A percentile compares a stretch with the other conserved stretches of the same genome.
phyloP scores from a whole-genome alignment of 2,329 filamentous ascomycete species.

The Cladophialophora bantiana region DNA sequence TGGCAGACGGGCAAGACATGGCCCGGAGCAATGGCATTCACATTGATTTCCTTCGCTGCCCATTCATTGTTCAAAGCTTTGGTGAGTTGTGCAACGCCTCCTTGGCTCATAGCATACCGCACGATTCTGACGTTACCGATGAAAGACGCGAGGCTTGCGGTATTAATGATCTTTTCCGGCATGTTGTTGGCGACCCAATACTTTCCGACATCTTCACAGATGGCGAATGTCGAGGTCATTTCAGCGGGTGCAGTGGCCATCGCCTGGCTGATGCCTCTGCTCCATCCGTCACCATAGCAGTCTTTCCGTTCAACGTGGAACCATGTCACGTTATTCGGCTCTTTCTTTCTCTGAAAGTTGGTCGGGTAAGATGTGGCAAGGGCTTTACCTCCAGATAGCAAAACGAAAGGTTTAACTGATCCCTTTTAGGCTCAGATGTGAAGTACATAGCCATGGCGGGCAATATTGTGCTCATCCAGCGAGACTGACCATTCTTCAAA shows the following conservation, averaged over 20 bases:
- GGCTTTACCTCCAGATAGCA: no score
- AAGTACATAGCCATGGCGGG: no score
- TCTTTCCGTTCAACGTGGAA: constrained; percentile 46
- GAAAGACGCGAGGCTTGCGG: constrained; percentile 80
- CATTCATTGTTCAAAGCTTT: constrained; percentile 89
- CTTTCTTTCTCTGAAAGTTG: neutral
- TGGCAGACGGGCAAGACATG: constrained; percentile 79
- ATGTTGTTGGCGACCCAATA: constrained; percentile 72
- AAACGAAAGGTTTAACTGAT: no score
- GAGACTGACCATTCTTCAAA: no score
- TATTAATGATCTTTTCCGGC: constrained; percentile 72
- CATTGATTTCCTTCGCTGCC: constrained; percentile 77
- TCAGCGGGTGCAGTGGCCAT: constrained; percentile 57
- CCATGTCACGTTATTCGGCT: neutral
- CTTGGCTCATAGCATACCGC: constrained; percentile 85
- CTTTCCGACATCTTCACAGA: constrained; percentile 77
- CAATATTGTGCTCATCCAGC: no score
- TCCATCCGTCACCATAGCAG: constrained; percentile 54
- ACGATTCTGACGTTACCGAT: constrained; percentile 88
- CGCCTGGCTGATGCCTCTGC: constrained; percentile 56
- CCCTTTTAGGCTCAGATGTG: no score
- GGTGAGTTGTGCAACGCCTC: constrained; percentile 82
- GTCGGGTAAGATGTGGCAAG: neutral
- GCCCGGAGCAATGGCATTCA: constrained; percentile 88
- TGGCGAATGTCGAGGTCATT: constrained; percentile 77